phyloP scores from a whole-genome alignment of 768 basidiomycete species.

The Phylloporus sp. region DNA sequence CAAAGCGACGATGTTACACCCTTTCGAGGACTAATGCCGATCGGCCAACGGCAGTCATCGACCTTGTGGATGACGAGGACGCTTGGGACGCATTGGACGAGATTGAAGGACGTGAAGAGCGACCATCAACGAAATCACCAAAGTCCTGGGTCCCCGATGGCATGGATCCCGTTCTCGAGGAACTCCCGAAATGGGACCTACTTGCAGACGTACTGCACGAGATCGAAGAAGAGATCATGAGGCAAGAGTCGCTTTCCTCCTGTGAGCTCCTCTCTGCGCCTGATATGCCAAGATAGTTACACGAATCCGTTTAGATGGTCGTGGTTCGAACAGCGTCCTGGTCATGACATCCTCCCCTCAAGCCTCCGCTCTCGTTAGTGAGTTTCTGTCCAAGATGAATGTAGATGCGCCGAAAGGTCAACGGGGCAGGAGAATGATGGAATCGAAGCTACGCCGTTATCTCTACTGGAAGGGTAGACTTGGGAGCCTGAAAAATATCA shows the following conservation, averaged over 20 bases:
- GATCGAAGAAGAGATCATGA: conserved; percentile 79
- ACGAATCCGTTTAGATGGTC: conserved; percentile 23
- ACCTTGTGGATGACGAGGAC: conserved; percentile 59
- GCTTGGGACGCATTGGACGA: conserved; percentile 74
- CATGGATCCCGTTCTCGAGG: conserved; percentile 85
- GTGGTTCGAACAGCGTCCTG: conserved; percentile 71
- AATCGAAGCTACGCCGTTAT: conserved; percentile 63
- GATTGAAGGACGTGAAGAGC: conserved; percentile 21
- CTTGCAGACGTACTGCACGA: conserved; percentile 84
- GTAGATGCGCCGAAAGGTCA: conserved; percentile 49
- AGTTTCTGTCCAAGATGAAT: conserved; percentile 70
- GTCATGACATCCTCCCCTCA: conserved; percentile 84
- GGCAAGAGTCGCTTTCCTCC: conserved; percentile 42
- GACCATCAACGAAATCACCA: conserved; percentile 2
- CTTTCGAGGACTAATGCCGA: conserved; percentile 33
- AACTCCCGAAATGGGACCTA: conserved; percentile 90
- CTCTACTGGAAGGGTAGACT: conserved; percentile 75
- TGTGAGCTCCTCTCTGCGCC: conserved; percentile 6
- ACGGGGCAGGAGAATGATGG: conserved; percentile 76
- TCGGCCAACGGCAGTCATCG: conserved; percentile 29
- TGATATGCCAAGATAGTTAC: neutral
- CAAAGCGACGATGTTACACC: conserved; percentile 77
- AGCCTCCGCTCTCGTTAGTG: conserved; percentile 67
- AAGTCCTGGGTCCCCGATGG: conserved; percentile 64
- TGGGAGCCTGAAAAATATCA: conserved; percentile 21